phyloP scores from a whole-genome alignment of 768 basidiomycete species.

The Suillus subluteus region DNA sequence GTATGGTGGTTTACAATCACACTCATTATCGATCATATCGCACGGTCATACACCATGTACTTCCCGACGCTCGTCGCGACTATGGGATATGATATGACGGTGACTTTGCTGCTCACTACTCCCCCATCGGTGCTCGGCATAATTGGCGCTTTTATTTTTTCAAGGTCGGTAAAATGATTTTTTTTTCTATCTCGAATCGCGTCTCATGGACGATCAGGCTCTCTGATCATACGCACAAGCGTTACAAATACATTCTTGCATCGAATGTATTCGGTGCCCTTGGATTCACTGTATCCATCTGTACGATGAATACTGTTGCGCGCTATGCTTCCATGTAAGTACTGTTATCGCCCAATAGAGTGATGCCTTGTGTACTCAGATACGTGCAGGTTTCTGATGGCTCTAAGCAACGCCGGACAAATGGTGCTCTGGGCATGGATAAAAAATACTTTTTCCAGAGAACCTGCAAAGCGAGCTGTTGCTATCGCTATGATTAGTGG shows the following conservation, averaged over 20 bases:
- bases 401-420: constrained; percentile 68
- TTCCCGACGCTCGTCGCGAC: constrained; percentile 26
- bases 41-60: constrained; percentile 28
- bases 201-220: constrained; percentile 42
- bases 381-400: constrained; percentile 64
- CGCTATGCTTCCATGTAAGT: constrained; percentile 65
- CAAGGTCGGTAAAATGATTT: constrained; percentile 1
- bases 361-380: not conserved
- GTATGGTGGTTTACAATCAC: constrained; percentile 41
- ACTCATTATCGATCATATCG: constrained; percentile 14
- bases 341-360: not conserved
- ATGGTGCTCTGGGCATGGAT: constrained; percentile 57
- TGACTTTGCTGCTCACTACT: constrained; percentile 43
- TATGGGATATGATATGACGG: constrained; percentile 39
- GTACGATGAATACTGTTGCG: constrained; percentile 58
- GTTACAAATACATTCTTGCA: constrained; percentile 63
- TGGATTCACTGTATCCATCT: constrained; percentile 64
- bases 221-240: constrained; percentile 68
- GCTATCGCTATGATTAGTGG: constrained; percentile 79
- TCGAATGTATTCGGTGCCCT: constrained; percentile 59
- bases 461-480: constrained; percentile 80
- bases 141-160: constrained; percentile 31
- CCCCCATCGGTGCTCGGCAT: constrained; percentile 42
- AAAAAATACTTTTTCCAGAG: constrained; percentile 61
- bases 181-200: not conserved